Base-by-base conservation (phyloP, 148 eudicot species). In the Beta vulgaris region DNA sequence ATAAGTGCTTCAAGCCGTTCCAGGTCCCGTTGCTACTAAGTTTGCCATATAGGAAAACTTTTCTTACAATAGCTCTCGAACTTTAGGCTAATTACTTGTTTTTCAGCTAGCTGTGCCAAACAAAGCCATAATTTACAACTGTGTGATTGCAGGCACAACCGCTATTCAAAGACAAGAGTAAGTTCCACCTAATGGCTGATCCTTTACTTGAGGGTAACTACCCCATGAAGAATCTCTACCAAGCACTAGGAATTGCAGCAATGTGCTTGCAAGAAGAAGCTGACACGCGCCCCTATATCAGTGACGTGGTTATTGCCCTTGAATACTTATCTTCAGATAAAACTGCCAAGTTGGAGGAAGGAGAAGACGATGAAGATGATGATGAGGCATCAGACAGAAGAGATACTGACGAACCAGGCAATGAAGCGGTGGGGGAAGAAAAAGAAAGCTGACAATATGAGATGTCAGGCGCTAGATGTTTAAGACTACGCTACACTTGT, bases 241-340 rank as follows among this genome's bases (percentile, higher is more conserved):
- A 93, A 86, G 97, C 98, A 35, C 85, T 93, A 48, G 98, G 93
- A 34, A 79, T 93, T 12, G 95, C 98, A 8, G 97, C 97, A 11
- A 93, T 93, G 98, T 93, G 98, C 69, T 89, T 93, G 10, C 95
- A 90, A 79, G 90, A 93, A 64, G 98, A 93, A 60, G 90, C 92
- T 14, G 13, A 43, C 8, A 79, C 81, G 26, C 82, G 98, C 63
- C 98, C 98, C 34, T 73, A 74, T 63, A 91, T 93, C 39, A 83
- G 90, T 58, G 97, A 93, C 5, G 95, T 91, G 5, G 97, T 93
- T 1, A 84, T 80, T 44, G 97, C 97, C 43, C 87, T 93, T 10
- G 90, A 81, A 71, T 93, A 60, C 73, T 75, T 93, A 42, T 77
- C 80, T 23, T 51, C 72, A 8, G 79, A 63, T n/a, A 77, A 80